These are phyloP conservation scores for Seiridium cupressi DNA, from an alignment of 2,329 filamentous ascomycete species.

Conservation along the genomic window DNA sequence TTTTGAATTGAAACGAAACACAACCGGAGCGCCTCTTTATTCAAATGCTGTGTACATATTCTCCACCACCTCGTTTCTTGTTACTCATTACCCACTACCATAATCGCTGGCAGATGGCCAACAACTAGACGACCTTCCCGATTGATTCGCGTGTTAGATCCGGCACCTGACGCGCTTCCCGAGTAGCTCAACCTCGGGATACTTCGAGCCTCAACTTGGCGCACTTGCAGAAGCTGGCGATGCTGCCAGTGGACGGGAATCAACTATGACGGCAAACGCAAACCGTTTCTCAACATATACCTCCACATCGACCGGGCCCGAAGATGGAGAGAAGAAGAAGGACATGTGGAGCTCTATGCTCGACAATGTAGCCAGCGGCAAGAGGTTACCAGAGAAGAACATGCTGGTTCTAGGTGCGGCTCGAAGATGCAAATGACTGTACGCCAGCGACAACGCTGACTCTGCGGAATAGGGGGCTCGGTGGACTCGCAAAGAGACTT, in stretches of 20 bases:
- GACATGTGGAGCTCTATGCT: slow-evolving; percentile 95
- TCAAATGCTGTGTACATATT: too few species aligned
- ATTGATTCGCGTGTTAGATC: neutral
- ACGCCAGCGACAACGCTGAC: neutral
- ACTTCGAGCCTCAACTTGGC: neutral
- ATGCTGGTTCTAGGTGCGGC: slow-evolving; percentile 75
- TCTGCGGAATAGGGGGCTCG: slow-evolving; percentile 61
- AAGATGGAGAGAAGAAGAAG: slow-evolving; percentile 69
- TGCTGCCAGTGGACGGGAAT: slow-evolving; percentile 9
- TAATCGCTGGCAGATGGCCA: neutral
- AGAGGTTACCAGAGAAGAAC: slow-evolving; percentile 88
- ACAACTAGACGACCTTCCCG: neutral
- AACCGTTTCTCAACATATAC: slow-evolving; percentile 61
- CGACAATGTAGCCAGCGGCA: slow-evolving; percentile 84
- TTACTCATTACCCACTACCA: neutral
- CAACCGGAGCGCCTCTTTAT: neutral
- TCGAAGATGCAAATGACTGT: neutral
- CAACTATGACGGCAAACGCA: slow-evolving; percentile 48
- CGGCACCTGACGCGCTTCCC: neutral
- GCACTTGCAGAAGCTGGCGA: neutral
- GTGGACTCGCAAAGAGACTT: slow-evolving; percentile 84
- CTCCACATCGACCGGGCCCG: slow-evolving; percentile 42
- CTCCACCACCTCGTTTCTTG: too few species aligned
- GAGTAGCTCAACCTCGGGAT: neutral
- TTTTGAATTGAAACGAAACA: neutral